Conservation (phyloP, 1,139 yeast genomes). For the Saccharomyces uvarum region DNA sequence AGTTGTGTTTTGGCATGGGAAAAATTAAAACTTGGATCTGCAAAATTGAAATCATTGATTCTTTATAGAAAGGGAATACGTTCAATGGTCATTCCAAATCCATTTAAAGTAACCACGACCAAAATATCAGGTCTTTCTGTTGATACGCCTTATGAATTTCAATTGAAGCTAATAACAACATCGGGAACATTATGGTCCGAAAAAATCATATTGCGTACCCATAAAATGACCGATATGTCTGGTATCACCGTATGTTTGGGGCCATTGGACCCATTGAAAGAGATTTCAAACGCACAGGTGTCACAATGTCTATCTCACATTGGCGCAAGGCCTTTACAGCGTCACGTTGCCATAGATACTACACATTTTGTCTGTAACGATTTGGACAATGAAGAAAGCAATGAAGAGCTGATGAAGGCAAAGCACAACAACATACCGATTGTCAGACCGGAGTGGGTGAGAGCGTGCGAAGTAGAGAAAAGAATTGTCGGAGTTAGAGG, state of each 20-base stretch:
- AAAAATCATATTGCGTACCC: conserved; percentile 65
- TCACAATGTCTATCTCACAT: conserved; percentile 55
- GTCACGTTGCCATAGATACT: conserved; percentile 74
- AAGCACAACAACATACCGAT: conserved; percentile 83
- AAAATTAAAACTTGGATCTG: conserved; percentile 71
- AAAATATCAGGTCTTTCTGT: conserved; percentile 88
- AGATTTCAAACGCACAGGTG: conserved; percentile 54
- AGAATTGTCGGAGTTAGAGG: conserved; percentile 90
- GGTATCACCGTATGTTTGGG: conserved; percentile 93
- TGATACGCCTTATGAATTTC: conserved; percentile 75
- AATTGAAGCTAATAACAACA: conserved; percentile 73
- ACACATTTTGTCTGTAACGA: conserved; percentile 88
- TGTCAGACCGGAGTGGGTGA: conserved; percentile 93
- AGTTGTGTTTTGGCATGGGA: conserved; percentile 95
- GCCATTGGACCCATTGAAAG: conserved; percentile 56
- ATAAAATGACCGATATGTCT: conserved; percentile 89
- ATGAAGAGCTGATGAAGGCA: conserved; percentile 50
- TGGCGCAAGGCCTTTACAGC: conserved; percentile 80
- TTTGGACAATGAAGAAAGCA: conserved; percentile 21
- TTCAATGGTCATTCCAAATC: conserved; percentile 80
- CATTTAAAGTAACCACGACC: conserved; percentile 69
- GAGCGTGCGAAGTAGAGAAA: conserved; percentile 86
- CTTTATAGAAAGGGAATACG: conserved; percentile 65
- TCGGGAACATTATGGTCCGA: conserved; percentile 80
- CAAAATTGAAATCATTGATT: conserved; percentile 67